Evolutionary conservation across 768 basidiomycete genomes (phyloP), one percentile per base, ranked within the genome.

Genomic region (Suillus discolor): DNA sequence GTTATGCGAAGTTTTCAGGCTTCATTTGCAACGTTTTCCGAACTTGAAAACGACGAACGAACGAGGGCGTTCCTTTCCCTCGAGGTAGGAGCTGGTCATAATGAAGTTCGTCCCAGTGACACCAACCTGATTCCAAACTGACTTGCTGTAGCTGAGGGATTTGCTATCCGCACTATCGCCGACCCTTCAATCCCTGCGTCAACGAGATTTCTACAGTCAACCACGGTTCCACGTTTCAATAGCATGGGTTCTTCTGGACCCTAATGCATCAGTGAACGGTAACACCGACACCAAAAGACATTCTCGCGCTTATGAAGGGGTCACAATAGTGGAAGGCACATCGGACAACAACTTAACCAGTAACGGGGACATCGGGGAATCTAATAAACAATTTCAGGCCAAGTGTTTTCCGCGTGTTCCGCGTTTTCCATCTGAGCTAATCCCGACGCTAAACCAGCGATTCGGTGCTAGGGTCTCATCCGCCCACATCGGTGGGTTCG

Each of bases 181-280:
- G 1, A 79, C 82, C 8, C 78, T 97, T 55, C 78, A 78, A 36
- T 73, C 76, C 4, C 79, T 93, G 41, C 88, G 89, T 62, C 91
- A 96, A 69, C 88, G 89, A 68, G 83, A 85, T 64, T 97, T 93
- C 77, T 97, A 98, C 77, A 71, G 79, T 41, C 79, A 86, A 38
- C 94, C 96, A 23, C 86, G 89, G 54, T 97, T 96, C 72, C 96
- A 98, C 73, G 85, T 91, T 15, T 96, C 94, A 2, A 87, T 97
- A 63, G 94, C 89, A 12, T 97, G 96, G 96, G 87, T 89, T 16
- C 81, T 94, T 53, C 84, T 94, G 60, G 81, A 85, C 41, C 67
- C 67, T 49, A 20, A 63, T 39, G 54, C 67, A 11, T 39, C 67
- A 20, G 12, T 28, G 41, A 42, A 60, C 18, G 18, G 39, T 13